These are phyloP conservation scores for Paraconiothyrium brasiliense DNA, from an alignment of 2,329 filamentous ascomycete genomes.

Conservation along the genomic window DNA sequence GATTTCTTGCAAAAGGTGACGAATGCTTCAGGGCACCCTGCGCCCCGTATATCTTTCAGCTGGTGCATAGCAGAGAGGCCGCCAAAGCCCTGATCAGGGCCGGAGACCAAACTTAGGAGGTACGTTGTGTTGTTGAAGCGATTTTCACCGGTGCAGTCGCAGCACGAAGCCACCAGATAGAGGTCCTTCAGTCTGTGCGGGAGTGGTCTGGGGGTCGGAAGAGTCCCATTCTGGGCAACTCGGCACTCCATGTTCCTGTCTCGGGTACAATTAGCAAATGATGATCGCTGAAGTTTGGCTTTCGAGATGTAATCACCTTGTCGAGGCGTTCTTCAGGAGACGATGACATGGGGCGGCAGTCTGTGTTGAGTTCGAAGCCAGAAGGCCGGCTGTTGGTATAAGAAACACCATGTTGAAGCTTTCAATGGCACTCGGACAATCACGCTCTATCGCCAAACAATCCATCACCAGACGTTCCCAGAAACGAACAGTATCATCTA, in stretches of 20 bases:
- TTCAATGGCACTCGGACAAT: neutral
- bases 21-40: neutral
- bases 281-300: neutral
- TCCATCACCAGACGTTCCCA: neutral
- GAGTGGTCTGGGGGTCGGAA: neutral
- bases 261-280: neutral
- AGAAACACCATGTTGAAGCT: neutral
- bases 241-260: neutral
- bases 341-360: neutral
- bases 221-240: slow-evolving; percentile 4
- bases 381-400: neutral
- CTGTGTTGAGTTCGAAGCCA: neutral
- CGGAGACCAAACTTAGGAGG: slow-evolving; percentile 7
- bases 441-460: neutral
- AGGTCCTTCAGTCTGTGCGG: slow-evolving; percentile 11
- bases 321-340: neutral
- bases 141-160: slow-evolving; percentile 6
- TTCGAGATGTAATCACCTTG: neutral
- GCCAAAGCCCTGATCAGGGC: neutral
- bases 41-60: neutral
- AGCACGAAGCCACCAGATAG: neutral
- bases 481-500: neutral
- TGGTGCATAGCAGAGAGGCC: neutral
- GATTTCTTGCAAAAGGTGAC: neutral
- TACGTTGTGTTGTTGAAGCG: neutral